A percentile compares a stretch with the other conserved stretches of the same genome.
These are phyloP conservation scores for Paramecium primaurelia DNA, from an alignment of 73 alveolate species.

Conservation along the genomic window DNA sequence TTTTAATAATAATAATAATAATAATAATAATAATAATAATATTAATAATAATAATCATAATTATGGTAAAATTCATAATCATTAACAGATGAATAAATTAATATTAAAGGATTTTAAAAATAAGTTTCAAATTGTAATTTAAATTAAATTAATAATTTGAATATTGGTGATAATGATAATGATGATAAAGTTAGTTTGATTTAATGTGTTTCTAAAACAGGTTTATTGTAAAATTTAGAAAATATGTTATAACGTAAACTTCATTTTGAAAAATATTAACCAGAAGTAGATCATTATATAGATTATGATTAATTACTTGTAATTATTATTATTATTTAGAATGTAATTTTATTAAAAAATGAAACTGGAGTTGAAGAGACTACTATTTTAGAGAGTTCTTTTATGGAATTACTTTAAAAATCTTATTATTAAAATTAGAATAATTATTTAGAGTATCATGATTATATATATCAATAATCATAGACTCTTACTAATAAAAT, in stretches of 20 bases:
- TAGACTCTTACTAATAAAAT: not conserved
- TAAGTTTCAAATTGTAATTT: not conserved
- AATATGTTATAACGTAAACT: not conserved
- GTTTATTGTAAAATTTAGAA: not conserved
- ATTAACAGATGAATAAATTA: not conserved
- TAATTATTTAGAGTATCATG: not conserved
- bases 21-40: not conserved
- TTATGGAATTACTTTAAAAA: not conserved
- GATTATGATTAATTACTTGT: not conserved
- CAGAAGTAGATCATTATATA: not conserved
- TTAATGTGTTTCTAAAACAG: not conserved
- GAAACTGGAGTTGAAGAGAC: not conserved
- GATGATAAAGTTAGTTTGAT: not conserved
- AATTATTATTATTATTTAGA: not conserved
- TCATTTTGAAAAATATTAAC: not conserved
- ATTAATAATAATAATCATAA: not conserved
- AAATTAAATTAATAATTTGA: not conserved
- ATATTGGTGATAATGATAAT: not conserved
- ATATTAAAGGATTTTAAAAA: not conserved
- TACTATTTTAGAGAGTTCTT: not conserved
- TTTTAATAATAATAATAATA: not conserved
- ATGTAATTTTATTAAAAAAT: slow-evolving; percentile 1
- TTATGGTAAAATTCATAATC: not conserved
- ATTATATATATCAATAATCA: not conserved
- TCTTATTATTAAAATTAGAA: not conserved